phyloP scores from a whole-genome alignment of 495 filamentous ascomycete genomes.

The Penicillium cinerascens region DNA sequence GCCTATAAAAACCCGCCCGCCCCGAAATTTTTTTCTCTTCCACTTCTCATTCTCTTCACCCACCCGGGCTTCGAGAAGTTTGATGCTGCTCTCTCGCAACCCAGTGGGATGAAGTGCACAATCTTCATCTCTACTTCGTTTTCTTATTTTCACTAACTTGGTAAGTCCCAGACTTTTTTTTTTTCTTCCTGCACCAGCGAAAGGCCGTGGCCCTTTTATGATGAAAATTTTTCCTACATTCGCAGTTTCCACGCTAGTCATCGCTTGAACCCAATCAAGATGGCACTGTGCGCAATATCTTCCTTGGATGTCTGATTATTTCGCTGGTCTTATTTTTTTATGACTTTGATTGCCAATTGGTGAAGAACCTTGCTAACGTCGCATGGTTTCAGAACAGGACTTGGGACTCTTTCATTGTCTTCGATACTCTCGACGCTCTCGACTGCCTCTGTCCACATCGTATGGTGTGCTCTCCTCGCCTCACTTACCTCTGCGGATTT shows the following conservation, averaged over 20 bases:
- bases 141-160: constrained; percentile 16
- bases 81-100: neutral
- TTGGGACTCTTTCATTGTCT: neutral
- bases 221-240: constrained; percentile 53
- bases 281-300: constrained; percentile 45
- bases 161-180: constrained; percentile 19
- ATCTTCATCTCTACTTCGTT: constrained; percentile 1
- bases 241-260: constrained; percentile 54
- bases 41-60: constrained; percentile 20
- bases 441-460: neutral
- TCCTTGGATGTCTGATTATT: constrained; percentile 54
- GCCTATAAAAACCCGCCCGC: constrained; percentile 35
- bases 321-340: constrained; percentile 20
- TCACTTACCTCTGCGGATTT: neutral
- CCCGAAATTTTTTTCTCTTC: constrained; percentile 28
- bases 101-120: neutral
- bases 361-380: constrained; percentile 20
- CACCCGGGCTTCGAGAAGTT: neutral
- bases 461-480: neutral
- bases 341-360: constrained; percentile 6
- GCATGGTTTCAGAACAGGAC: constrained; percentile 19
- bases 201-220: constrained; percentile 33
- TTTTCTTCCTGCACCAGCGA: constrained; percentile 12
- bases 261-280: constrained; percentile 47
- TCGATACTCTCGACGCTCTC: neutral